A percentile compares a stretch with the other conserved stretches of the same genome.
These are phyloP conservation scores for Colletotrichum magnum DNA, from an alignment of 2,329 filamentous ascomycete genomes.

Conservation along the genomic window DNA sequence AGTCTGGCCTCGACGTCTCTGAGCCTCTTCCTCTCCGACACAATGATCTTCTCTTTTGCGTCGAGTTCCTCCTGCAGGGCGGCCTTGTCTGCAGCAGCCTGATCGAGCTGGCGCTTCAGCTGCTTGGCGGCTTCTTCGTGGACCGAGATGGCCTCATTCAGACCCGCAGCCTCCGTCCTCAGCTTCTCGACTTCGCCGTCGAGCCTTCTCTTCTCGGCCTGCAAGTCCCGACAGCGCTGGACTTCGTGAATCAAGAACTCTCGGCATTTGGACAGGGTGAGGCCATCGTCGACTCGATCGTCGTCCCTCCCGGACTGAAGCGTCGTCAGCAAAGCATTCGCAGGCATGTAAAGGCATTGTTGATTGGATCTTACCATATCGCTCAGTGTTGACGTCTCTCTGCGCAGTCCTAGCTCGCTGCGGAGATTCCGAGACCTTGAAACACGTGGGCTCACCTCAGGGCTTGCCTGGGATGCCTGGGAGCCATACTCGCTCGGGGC, in stretches of 20 bases:
- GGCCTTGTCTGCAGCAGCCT: neutral
- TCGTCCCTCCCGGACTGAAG: neutral
- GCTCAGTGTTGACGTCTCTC: neutral
- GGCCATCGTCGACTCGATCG: neutral
- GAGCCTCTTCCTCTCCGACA: neutral
- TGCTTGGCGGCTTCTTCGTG: neutral
- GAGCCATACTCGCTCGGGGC: neutral
- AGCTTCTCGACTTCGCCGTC: neutral
- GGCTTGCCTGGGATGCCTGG: neutral
- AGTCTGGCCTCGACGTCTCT: neutral
- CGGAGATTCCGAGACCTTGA: neutral
- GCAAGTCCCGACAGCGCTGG: neutral
- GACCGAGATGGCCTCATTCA: neutral
- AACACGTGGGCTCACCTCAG: neutral
- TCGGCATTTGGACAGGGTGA: neutral
- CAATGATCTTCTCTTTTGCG: neutral
- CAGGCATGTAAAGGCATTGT: neutral
- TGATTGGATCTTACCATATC: neutral
- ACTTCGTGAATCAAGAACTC: neutral
- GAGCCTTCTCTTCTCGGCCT: neutral
- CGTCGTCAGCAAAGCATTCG: neutral
- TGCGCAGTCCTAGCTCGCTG: slow-evolving; percentile 7
- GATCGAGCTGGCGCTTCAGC: slow-evolving; percentile 1
- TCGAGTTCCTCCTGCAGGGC: neutral
- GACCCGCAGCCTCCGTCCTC: neutral